phyloP scores from a whole-genome alignment of 1,284 basidiomycete genomes.

The Neonothopanus nambi region DNA sequence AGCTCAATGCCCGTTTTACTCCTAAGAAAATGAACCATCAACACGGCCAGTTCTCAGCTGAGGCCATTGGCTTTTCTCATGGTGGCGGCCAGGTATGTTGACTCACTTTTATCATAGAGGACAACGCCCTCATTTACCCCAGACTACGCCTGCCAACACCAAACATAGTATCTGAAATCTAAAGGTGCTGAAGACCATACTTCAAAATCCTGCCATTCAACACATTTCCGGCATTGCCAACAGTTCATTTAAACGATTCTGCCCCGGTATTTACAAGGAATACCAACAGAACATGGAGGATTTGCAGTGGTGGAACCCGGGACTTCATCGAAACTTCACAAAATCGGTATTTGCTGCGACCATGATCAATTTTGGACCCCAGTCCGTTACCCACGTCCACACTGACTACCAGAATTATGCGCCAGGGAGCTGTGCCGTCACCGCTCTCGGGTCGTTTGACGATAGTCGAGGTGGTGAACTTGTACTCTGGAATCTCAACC shows the following conservation, averaged over 20 bases:
- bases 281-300: neutral
- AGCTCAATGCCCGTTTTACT: neutral
- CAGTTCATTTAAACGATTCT: neutral
- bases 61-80: slow-evolving; percentile 1
- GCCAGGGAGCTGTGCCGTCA: slow-evolving; percentile 1
- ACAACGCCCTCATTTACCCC: neutral
- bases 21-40: neutral
- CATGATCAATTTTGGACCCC: slow-evolving; percentile 7
- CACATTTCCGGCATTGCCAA: neutral
- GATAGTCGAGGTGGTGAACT: no score
- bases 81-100: slow-evolving; percentile 8
- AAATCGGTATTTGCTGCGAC: slow-evolving; percentile 4
- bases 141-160: no score
- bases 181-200: neutral
- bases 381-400: neutral
- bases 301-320: neutral
- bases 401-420: slow-evolving; percentile 4
- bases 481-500: slow-evolving; percentile 8
- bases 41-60: neutral
- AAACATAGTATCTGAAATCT: no score
- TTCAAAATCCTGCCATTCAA: neutral
- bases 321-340: neutral
- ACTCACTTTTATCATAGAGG: no score
- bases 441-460: slow-evolving; percentile 5
- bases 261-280: no score